Percentiles rank a stretch among this genome's conserved stretches.
Evolutionary conservation across 2,329 filamentous ascomycete genomes (phyloP).

Genomic region (Purpureocillium takamizusanense): DNA sequence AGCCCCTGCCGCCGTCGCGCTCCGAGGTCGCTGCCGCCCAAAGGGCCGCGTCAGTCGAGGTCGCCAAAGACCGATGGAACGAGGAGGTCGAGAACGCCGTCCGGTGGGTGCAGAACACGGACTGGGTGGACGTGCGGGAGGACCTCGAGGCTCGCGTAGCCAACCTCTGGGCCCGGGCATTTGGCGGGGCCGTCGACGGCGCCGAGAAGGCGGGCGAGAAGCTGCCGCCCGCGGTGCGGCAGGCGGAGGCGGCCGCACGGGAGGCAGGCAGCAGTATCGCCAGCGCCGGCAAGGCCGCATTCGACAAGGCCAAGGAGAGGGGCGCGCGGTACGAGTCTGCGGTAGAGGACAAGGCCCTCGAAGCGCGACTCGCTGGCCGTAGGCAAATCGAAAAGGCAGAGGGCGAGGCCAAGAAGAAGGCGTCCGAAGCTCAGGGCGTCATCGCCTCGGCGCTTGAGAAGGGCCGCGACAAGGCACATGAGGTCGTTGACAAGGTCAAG

Average conservation of each 20-base stretch:
- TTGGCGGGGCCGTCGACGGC: slow-evolving; percentile 22
- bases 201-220: slow-evolving; percentile 17
- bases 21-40: slow-evolving; percentile 41
- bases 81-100: slow-evolving; percentile 59
- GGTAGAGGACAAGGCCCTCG: slow-evolving; percentile 16
- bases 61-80: slow-evolving; percentile 73
- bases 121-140: slow-evolving; percentile 56
- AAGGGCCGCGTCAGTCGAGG: slow-evolving; percentile 50
- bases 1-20: slow-evolving; percentile 38
- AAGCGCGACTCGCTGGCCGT: slow-evolving; percentile 14
- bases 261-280: slow-evolving; percentile 14
- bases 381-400: slow-evolving; percentile 13
- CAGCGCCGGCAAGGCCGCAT: slow-evolving; percentile 27
- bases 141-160: slow-evolving; percentile 41
- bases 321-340: slow-evolving; percentile 16
- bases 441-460: slow-evolving; percentile 29
- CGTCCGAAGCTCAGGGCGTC: slow-evolving; percentile 25
- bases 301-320: slow-evolving; percentile 18
- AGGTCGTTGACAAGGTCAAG: slow-evolving; percentile 28
- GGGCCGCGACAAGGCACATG: slow-evolving; percentile 31
- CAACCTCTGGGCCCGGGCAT: slow-evolving; percentile 32
- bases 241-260: slow-evolving; percentile 17
- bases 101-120: slow-evolving; percentile 54
- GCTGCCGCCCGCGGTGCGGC: slow-evolving; percentile 22
- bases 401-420: slow-evolving; percentile 15